phyloP scores from a whole-genome alignment of 2,329 filamentous ascomycete genomes.

The Cylindrodendrum hubeiense region DNA sequence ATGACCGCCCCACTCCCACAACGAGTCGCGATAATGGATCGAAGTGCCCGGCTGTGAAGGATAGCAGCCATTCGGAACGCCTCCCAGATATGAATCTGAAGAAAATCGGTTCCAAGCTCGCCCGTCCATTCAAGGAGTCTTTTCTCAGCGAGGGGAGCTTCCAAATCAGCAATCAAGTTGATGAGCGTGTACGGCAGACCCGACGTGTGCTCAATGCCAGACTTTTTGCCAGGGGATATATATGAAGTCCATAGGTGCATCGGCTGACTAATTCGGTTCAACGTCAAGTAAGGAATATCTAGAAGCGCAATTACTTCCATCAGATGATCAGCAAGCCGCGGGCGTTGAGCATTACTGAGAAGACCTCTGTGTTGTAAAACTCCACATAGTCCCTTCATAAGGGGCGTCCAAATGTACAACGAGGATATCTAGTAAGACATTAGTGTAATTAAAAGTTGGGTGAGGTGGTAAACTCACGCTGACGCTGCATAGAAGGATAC shows the following conservation, averaged over 20 bases:
- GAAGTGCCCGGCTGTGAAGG: slow-evolving; percentile 14
- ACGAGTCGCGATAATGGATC: neutral
- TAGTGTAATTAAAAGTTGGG: neutral
- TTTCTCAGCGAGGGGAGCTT: neutral
- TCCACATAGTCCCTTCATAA: slow-evolving; percentile 1
- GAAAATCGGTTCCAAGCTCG: slow-evolving; percentile 7
- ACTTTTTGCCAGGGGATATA: neutral
- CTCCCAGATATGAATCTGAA: slow-evolving; percentile 21
- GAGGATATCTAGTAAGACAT: slow-evolving; percentile 3
- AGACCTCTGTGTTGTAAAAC: slow-evolving; percentile 12
- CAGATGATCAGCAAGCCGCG: slow-evolving; percentile 2
- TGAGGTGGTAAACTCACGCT: neutral
- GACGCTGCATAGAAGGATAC: slow-evolving; percentile 15
- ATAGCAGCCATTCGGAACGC: slow-evolving; percentile 13
- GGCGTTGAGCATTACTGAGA: neutral
- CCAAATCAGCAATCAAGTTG: slow-evolving; percentile 9
- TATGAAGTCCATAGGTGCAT: slow-evolving; percentile 14
- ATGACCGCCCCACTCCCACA: neutral
- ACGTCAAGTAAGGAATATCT: slow-evolving; percentile 14
- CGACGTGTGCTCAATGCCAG: slow-evolving; percentile 15
- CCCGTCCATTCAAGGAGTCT: slow-evolving; percentile 11
- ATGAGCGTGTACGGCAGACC: slow-evolving; percentile 18
- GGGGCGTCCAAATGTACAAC: slow-evolving; percentile 20
- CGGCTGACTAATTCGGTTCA: slow-evolving; percentile 11
- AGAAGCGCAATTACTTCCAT: slow-evolving; percentile 13